Percentiles rank a stretch among this genome's conserved stretches.
phyloP scores from a whole-genome alignment of 2,329 filamentous ascomycete species.

The Trichoderma aggressivum region DNA sequence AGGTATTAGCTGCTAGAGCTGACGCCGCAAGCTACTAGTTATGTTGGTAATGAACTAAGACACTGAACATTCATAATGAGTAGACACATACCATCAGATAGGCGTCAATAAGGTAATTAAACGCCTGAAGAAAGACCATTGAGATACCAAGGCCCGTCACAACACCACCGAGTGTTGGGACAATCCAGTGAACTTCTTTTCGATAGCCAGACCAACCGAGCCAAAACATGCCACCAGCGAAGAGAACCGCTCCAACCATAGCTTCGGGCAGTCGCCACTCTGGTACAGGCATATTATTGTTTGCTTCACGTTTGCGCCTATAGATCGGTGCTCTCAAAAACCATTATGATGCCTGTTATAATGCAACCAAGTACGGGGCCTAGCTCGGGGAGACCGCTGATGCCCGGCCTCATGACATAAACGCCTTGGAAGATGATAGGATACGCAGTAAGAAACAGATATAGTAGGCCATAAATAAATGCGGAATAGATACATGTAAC shows the following conservation, averaged over 20 bases:
- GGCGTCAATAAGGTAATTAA: neutral
- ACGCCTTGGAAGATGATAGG: neutral
- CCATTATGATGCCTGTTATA: neutral
- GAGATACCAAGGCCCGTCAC: neutral
- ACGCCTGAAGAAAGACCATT: neutral
- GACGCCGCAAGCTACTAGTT: neutral
- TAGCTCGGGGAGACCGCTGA: neutral
- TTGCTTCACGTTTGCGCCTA: neutral
- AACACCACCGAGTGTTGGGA: neutral
- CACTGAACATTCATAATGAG: neutral
- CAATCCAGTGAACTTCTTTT: neutral
- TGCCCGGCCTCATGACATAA: neutral
- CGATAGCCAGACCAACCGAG: neutral
- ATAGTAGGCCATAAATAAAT: neutral
- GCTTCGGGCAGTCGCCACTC: constrained; percentile 4
- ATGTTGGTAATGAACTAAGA: neutral
- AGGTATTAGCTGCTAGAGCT: neutral
- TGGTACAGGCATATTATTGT: neutral
- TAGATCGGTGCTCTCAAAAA: neutral
- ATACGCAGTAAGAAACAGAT: neutral
- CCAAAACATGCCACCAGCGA: constrained; percentile 6
- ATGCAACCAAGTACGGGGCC: neutral
- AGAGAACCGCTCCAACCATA: neutral
- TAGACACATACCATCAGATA: neutral
- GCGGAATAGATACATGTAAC: neutral